Evolutionary conservation across 2,329 filamentous ascomycete species (phyloP).

Genomic region (Bipolaris zeicola): DNA sequence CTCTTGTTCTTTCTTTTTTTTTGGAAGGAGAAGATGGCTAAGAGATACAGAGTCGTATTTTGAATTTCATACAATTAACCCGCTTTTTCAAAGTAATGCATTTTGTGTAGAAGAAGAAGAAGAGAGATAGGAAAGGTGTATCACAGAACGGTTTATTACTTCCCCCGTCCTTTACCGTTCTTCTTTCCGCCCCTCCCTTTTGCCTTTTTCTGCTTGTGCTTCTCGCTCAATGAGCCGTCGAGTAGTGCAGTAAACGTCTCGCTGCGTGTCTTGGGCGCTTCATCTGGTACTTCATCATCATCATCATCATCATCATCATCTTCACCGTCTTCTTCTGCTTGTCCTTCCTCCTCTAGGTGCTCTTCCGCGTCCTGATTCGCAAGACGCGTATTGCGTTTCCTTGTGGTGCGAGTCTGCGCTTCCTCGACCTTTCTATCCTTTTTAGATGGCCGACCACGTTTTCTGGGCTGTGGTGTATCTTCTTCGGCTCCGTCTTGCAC

Average conservation of each 20-base stretch:
- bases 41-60: too few species aligned
- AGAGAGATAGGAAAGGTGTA: too few species aligned
- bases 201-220: conserved; percentile 19
- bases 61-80: too few species aligned
- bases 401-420: neutral
- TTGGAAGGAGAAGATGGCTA: fast-evolving
- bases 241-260: conserved; percentile 34
- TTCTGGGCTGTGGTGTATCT: conserved; percentile 5
- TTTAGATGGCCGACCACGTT: conserved; percentile 11
- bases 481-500: conserved; percentile 5
- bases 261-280: conserved; percentile 29
- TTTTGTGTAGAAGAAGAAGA: too few species aligned
- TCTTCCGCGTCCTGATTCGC: conserved; percentile 7
- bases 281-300: conserved; percentile 1
- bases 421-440: conserved; percentile 14
- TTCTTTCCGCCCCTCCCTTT: neutral
- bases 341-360: neutral
- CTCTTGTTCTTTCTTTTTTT: too few species aligned
- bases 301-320: neutral
- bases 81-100: too few species aligned
- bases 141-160: neutral
- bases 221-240: conserved; percentile 20
- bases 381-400: conserved; percentile 10
- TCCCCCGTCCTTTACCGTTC: neutral
- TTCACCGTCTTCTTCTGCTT: neutral